Conservation (phyloP, 768 basidiomycete genomes). For the Hemileccinum rubropunctum region DNA sequence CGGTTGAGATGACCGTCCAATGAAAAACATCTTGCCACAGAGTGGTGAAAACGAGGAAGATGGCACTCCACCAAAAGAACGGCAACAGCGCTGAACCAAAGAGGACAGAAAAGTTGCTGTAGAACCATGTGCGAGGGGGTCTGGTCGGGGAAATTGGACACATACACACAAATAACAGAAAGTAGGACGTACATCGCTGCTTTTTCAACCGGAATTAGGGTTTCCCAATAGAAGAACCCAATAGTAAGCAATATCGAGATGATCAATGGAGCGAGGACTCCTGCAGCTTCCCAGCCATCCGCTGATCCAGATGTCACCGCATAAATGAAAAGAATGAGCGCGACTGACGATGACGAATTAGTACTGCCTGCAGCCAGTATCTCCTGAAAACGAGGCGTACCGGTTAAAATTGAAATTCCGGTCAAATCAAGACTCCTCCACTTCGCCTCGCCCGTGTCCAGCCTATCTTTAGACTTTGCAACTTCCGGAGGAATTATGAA, state of each 20-base stretch:
- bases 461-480: not conserved
- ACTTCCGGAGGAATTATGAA: constrained; percentile 34
- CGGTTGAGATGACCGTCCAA: constrained; percentile 41
- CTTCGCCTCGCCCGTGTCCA: constrained; percentile 5
- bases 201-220: constrained; percentile 34
- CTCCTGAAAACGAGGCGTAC: constrained; percentile 15
- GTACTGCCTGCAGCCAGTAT: not conserved
- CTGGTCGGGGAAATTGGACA: constrained; percentile 17
- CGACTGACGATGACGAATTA: constrained; percentile 20
- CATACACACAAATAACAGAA: not conserved
- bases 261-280: constrained; percentile 45
- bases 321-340: constrained; percentile 41
- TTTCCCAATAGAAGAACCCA: constrained; percentile 53
- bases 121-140: constrained; percentile 43
- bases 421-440: constrained; percentile 36
- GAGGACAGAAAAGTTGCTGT: constrained; percentile 40
- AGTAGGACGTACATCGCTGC: constrained; percentile 40
- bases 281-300: constrained; percentile 47
- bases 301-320: constrained; percentile 45
- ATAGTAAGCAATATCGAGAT: constrained; percentile 40
- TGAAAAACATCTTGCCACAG: constrained; percentile 42
- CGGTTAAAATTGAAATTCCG: constrained; percentile 40
- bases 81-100: constrained; percentile 37
- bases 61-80: constrained; percentile 40
- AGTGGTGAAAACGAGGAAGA: constrained; percentile 35